Percentiles rank a stretch among this genome's conserved stretches.
Evolutionary conservation across 257 asterid genomes (phyloP).

Genomic region (Gentiana dahurica): DNA sequence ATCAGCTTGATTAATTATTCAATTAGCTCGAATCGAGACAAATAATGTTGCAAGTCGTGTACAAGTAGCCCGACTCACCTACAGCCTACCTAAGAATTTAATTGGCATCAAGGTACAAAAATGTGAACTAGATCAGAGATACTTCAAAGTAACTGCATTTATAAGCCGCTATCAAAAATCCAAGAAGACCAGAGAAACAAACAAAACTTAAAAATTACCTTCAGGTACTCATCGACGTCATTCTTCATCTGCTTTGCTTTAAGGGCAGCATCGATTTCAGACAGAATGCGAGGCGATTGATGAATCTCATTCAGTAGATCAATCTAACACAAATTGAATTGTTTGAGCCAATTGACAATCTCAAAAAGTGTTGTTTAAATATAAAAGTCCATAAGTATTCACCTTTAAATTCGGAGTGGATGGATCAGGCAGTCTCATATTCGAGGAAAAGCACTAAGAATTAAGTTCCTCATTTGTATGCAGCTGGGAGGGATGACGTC

Average conservation of each 20-base stretch:
- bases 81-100: no score
- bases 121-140: no score
- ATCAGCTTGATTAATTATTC: no score
- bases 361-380: not conserved
- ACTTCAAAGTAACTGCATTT: not conserved
- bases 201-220: constrained; percentile 35
- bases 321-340: constrained; percentile 34
- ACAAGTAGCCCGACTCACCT: no score
- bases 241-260: constrained; percentile 71
- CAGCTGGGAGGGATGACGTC: constrained; percentile 98
- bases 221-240: constrained; percentile 83
- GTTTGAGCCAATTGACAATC: not conserved
- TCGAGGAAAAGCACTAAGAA: constrained; percentile 98
- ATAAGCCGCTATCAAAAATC: no score
- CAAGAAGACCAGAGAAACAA: not conserved
- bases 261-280: constrained; percentile 93
- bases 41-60: no score
- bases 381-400: not conserved
- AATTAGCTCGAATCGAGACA: no score
- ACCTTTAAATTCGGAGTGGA: constrained; percentile 96
- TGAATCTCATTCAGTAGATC: constrained; percentile 83
- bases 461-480: constrained; percentile 91
- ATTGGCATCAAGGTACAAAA: no score
- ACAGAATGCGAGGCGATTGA: constrained; percentile 80
- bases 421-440: constrained; percentile 97